Evolutionary conservation across 2,329 filamentous ascomycete genomes (phyloP).

Genomic region (Tolypocladium tundrense): DNA sequence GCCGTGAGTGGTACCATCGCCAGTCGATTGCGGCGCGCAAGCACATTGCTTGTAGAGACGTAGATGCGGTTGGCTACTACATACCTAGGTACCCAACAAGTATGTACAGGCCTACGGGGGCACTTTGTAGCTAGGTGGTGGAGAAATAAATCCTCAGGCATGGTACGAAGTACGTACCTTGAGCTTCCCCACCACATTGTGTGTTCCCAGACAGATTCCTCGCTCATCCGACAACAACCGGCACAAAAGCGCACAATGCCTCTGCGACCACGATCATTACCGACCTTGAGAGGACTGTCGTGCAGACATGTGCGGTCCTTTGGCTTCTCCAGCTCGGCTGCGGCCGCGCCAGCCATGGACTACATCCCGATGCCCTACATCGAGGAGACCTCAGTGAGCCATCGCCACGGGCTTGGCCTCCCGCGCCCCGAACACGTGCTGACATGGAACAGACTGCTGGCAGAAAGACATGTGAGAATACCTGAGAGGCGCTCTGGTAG

Average conservation of each 20-base stretch:
- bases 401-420: not conserved
- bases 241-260: constrained; percentile 13
- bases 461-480: constrained; percentile 61
- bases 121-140: too few species aligned
- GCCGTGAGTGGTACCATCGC: constrained; percentile 18
- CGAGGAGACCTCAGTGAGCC: constrained; percentile 30
- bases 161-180: too few species aligned
- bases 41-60: constrained; percentile 6
- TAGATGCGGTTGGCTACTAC: not conserved
- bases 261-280: constrained; percentile 17
- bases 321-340: constrained; percentile 26
- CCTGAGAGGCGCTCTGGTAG: too few species aligned
- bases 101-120: too few species aligned
- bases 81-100: too few species aligned
- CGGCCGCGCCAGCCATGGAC: constrained; percentile 17
- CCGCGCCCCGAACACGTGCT: constrained; percentile 8
- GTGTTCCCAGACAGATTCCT: not conserved
- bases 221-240: not conserved
- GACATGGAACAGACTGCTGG: constrained; percentile 52
- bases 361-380: constrained; percentile 51
- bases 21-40: constrained; percentile 3
- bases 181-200: not conserved
- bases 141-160: too few species aligned
- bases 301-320: constrained; percentile 28
- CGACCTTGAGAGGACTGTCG: constrained; percentile 23